These are phyloP conservation scores for Camptophora hylomeconis DNA, from an alignment of 2,329 filamentous ascomycete species.

Conservation along the genomic window DNA sequence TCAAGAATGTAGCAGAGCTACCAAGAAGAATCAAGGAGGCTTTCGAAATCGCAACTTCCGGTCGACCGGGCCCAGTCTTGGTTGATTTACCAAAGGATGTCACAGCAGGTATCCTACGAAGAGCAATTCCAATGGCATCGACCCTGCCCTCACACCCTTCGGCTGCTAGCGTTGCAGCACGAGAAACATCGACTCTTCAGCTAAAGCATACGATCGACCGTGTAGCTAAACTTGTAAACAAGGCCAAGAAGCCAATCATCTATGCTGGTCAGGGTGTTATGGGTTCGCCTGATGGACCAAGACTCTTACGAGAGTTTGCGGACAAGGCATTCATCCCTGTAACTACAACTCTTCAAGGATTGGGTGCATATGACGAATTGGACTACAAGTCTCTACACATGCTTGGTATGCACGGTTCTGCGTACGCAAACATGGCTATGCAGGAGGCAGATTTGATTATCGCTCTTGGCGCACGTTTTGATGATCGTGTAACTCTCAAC, in stretches of 20 bases:
- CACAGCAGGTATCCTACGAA: constrained; percentile 26
- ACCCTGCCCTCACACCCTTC: constrained; percentile 37
- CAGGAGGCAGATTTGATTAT: constrained; percentile 29
- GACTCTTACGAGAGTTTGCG: constrained; percentile 69
- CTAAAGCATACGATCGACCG: constrained; percentile 60
- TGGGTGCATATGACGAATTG: constrained; percentile 84
- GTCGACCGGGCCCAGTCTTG: constrained; percentile 26
- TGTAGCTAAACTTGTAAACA: constrained; percentile 34
- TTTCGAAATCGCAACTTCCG: constrained; percentile 26
- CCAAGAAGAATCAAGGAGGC: constrained; percentile 32
- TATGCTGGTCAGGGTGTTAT: constrained; percentile 60
- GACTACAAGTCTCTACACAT: constrained; percentile 93
- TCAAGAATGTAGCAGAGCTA: constrained; percentile 32
- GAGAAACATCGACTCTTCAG: constrained; percentile 48
- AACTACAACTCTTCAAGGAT: constrained; percentile 86
- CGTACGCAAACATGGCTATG: constrained; percentile 96
- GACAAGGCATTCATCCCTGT: constrained; percentile 89
- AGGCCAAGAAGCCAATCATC: constrained; percentile 27
- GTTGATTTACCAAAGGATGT: constrained; percentile 24
- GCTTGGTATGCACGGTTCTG: constrained; percentile 96
- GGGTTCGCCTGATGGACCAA: constrained; percentile 62
- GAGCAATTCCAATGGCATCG: constrained; percentile 32
- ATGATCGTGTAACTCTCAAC: constrained; percentile 81
- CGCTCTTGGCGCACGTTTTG: constrained; percentile 53
- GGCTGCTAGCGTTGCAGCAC: constrained; percentile 25